These are phyloP conservation scores for Solanum etuberosum DNA, from an alignment of 257 asterid species.

Conservation along the genomic window DNA sequence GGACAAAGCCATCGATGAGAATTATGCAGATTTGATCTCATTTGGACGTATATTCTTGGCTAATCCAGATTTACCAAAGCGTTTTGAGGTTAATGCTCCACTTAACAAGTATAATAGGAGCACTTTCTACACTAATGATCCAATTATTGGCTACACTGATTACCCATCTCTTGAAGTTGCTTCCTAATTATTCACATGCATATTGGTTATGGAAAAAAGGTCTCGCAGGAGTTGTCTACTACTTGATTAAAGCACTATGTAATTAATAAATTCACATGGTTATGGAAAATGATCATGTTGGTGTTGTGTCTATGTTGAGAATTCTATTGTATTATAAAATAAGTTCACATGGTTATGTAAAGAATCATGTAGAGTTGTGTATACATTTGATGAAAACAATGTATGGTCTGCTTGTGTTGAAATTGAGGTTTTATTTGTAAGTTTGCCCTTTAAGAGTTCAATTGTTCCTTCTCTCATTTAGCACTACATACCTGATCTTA, in stretches of 20 bases:
- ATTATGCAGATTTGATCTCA: conserved; percentile 46
- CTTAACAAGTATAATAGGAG: conserved; percentile 39
- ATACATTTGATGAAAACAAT: background rate
- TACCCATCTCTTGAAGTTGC: conserved; percentile 43
- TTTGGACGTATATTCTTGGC: conserved; percentile 63
- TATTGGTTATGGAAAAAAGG: background rate
- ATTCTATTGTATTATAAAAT: background rate
- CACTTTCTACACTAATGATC: conserved; percentile 55
- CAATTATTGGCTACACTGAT: conserved; percentile 66
- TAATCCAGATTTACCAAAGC: conserved; percentile 53
- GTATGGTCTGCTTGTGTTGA: background rate
- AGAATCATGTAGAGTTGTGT: background rate
- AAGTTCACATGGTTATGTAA: background rate
- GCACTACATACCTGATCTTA: background rate
- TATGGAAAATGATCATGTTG: background rate
- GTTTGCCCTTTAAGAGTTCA: background rate
- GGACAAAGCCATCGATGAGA: conserved; percentile 22
- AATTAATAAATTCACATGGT: background rate
- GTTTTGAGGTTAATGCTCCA: conserved; percentile 40
- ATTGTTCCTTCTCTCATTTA: background rate
- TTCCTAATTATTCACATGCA: background rate
- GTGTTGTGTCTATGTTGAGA: background rate
- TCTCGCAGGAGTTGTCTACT: background rate
- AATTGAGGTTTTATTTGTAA: background rate
- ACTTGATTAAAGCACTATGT: background rate